A percentile compares a stretch with the other conserved stretches of the same genome.
Conservation (phyloP, 495 filamentous ascomycete genomes). For the Sabuloglossum arenarium region DNA sequence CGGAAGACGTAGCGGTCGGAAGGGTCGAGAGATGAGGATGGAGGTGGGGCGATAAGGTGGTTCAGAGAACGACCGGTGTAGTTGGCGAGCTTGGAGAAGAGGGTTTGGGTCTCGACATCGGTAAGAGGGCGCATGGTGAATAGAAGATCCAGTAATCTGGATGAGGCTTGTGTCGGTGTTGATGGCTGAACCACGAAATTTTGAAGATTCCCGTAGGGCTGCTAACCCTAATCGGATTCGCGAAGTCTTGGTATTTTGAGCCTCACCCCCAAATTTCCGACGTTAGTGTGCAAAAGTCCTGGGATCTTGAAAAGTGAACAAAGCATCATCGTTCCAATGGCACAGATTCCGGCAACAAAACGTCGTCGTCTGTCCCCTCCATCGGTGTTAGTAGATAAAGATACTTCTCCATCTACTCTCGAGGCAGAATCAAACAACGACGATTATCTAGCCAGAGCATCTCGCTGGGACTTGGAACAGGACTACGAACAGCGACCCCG, state of each 20-base stretch:
- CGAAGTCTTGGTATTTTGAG: background rate
- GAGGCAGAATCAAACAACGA: constrained; percentile 11
- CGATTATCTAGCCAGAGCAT: constrained; percentile 14
- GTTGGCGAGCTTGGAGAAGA: constrained; percentile 69
- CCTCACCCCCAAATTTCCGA: background rate
- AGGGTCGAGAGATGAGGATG: constrained; percentile 26
- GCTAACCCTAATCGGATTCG: background rate
- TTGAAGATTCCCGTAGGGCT: background rate
- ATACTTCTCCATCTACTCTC: constrained; percentile 17
- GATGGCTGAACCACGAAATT: background rate
- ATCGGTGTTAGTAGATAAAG: constrained; percentile 13
- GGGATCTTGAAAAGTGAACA: too few species aligned
- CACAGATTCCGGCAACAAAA: constrained; percentile 27
- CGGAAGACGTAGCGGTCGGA: constrained; percentile 71
- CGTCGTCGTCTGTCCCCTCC: constrained; percentile 33
- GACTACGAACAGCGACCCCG: constrained; percentile 66
- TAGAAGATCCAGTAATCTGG: background rate
- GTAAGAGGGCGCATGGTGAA: constrained; percentile 50
- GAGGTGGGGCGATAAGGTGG: constrained; percentile 53
- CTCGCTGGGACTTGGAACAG: constrained; percentile 74
- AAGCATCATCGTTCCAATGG: constrained; percentile 23
- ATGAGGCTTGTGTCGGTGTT: background rate
- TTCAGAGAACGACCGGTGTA: constrained; percentile 66
- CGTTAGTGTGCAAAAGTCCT: too few species aligned
- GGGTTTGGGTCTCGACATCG: constrained; percentile 45